A percentile compares a stretch with the other conserved stretches of the same genome.
phyloP scores from a whole-genome alignment of 345 rosid species.

The Gossypium longicalyx region DNA sequence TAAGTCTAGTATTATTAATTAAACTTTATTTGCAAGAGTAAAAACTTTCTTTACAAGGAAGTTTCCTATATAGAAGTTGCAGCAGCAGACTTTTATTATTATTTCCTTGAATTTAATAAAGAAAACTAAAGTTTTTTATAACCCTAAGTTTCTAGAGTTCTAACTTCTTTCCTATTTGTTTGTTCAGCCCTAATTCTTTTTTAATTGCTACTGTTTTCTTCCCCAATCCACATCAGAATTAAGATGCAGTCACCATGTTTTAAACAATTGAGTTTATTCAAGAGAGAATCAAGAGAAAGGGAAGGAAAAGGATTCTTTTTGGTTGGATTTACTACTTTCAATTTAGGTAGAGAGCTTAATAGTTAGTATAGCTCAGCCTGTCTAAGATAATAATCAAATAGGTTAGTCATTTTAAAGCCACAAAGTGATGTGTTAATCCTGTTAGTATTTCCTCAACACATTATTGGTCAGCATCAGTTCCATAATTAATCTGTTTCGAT shows the following conservation, averaged over 20 bases:
- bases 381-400: background rate
- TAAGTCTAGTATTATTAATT: no score
- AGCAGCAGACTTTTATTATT: no score
- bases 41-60: no score
- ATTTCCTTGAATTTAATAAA: no score
- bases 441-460: background rate
- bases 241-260: background rate
- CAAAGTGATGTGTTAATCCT: background rate
- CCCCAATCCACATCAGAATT: no score
- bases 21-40: no score
- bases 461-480: background rate
- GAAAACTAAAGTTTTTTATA: no score
- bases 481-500: background rate
- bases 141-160: no score
- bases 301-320: background rate
- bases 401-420: background rate
- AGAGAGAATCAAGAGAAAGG: background rate
- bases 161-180: no score
- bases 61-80: no score
- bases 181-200: no score
- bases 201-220: no score
- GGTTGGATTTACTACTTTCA: background rate
- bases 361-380: background rate
- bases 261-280: background rate
- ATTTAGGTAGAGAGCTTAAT: background rate